Evolutionary conservation across 2,329 filamentous ascomycete genomes (phyloP).

Genomic region (Epichloe gansuensis): DNA sequence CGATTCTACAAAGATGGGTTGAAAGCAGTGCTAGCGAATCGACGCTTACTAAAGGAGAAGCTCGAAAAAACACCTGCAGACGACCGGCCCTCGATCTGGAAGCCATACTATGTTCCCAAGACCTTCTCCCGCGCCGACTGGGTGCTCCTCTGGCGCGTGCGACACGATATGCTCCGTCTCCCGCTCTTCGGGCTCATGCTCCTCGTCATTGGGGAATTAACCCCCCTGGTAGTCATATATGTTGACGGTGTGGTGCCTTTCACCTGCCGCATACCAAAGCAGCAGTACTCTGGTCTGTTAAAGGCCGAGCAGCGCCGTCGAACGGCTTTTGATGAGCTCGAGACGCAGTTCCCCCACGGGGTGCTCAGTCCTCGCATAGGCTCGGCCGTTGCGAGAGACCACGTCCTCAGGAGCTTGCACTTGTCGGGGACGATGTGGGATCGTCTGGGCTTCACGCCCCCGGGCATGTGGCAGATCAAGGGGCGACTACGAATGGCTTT

Average conservation of each 20-base stretch:
- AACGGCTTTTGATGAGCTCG: conserved; percentile 33
- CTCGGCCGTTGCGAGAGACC: conserved; percentile 18
- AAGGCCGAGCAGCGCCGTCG: conserved; percentile 40
- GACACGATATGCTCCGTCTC: conserved; percentile 62
- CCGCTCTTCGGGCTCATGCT: conserved; percentile 68
- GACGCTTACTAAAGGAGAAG: conserved; percentile 34
- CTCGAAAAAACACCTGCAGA: conserved; percentile 34
- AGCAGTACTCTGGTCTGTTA: conserved; percentile 46
- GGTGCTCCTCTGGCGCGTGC: conserved; percentile 55
- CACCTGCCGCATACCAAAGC: conserved; percentile 70
- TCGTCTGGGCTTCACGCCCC: conserved; percentile 32
- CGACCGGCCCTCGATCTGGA: conserved; percentile 33
- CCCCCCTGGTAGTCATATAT: conserved; percentile 63
- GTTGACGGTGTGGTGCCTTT: conserved; percentile 61
- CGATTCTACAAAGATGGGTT: conserved; percentile 82
- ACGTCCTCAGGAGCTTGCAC: conserved; percentile 30
- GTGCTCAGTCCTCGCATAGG: conserved; percentile 21
- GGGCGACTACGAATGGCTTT: conserved; percentile 46
- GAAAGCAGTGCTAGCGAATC: conserved; percentile 59
- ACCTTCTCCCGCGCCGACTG: conserved; percentile 50
- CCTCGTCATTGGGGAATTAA: conserved; percentile 72
- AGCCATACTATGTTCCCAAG: conserved; percentile 20
- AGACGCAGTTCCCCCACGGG: conserved; percentile 21
- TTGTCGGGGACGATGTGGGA: conserved; percentile 38
- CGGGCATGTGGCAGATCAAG: conserved; percentile 38